Conservation (phyloP, 2,329 filamentous ascomycete genomes). For the Colletotrichum tanaceti region DNA sequence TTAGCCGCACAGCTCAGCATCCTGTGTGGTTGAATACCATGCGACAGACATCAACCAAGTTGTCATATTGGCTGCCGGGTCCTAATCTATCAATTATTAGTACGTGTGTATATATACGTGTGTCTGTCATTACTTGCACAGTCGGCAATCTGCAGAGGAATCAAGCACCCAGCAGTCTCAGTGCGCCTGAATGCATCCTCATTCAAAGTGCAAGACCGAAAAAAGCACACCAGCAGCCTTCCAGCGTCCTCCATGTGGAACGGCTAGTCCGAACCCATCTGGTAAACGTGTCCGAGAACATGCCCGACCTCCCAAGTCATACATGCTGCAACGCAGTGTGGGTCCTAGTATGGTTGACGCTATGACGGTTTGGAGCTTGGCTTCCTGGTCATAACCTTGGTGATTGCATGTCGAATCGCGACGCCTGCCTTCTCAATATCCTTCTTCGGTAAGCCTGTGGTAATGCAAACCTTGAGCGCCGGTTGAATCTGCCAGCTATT, state of each 20-base stretch:
- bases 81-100: conserved; percentile 29
- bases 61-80: not conserved
- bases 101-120: conserved; percentile 22
- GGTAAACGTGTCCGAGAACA: not conserved
- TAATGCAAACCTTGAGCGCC: conserved; percentile 91
- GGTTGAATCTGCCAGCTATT: conserved; percentile 77
- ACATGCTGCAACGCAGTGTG: conserved; percentile 41
- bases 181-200: not conserved
- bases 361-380: conserved; percentile 53
- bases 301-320: not conserved
- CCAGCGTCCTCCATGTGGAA: conserved; percentile 4
- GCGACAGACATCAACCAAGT: not conserved
- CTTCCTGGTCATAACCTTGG: conserved; percentile 84
- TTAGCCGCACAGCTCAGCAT: not conserved
- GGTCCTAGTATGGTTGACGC: not conserved
- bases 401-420: conserved; percentile 89
- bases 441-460: conserved; percentile 87
- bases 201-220: not conserved
- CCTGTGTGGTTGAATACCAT: not conserved
- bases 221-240: not conserved
- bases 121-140: conserved; percentile 18
- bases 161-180: not conserved
- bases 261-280: not conserved
- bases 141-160: conserved; percentile 9
- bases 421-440: conserved; percentile 95